Evolutionary conservation across 805 yeast species (phyloP).

Genomic region (Lachancea sp.): DNA sequence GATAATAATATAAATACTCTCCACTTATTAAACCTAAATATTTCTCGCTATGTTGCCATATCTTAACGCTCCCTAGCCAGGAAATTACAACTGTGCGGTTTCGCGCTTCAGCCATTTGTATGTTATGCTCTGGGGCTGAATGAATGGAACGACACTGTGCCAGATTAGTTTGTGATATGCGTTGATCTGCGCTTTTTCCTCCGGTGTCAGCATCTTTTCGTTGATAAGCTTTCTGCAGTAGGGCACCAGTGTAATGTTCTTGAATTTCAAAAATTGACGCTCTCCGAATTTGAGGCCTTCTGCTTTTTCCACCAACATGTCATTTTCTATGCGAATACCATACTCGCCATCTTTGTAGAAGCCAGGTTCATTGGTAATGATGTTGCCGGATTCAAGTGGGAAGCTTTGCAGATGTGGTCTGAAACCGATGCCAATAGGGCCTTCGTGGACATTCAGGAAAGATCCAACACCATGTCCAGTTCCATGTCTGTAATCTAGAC

Average conservation of each 20-base stretch:
- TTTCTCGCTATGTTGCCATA: neutral
- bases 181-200: conserved; percentile 67
- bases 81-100: conserved; percentile 20
- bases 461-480: conserved; percentile 98
- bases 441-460: conserved; percentile 87
- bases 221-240: conserved; percentile 75
- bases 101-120: conserved; percentile 68
- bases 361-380: conserved; percentile 91
- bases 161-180: conserved; percentile 55
- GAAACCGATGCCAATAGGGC: conserved; percentile 77
- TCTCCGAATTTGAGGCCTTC: conserved; percentile 46
- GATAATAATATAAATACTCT: neutral
- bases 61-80: neutral
- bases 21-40: neutral
- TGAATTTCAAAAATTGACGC: conserved; percentile 58
- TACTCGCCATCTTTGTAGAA: conserved; percentile 83
- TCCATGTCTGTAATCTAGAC: conserved; percentile 87
- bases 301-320: conserved; percentile 48
- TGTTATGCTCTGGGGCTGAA: conserved; percentile 56
- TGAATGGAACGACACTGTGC: conserved; percentile 41
- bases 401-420: conserved; percentile 42
- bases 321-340: conserved; percentile 88
- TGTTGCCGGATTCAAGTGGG: conserved; percentile 59
- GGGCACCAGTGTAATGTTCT: conserved; percentile 81
- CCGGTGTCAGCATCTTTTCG: conserved; percentile 42